Evolutionary conservation across 108 stramenopile genomes (phyloP), one percentile per base, ranked within the genome.

Genomic region (Discostella stelligeroides): DNA sequence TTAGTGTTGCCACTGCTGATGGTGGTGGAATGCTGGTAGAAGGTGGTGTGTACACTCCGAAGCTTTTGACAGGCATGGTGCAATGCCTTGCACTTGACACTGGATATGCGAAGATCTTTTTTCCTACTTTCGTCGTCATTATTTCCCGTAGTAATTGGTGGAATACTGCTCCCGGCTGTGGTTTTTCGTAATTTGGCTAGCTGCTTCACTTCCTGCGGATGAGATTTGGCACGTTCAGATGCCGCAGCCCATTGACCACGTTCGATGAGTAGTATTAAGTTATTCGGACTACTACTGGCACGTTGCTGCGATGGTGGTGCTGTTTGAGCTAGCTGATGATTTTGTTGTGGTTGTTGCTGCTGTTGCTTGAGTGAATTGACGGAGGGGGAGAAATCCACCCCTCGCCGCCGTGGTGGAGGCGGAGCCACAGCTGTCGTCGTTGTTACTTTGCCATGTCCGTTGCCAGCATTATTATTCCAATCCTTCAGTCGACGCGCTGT

Each of bases 51-150:
- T 10, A 84, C 86, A 41, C 72, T 79, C 57, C 89, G 76, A 42
- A 94, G 73, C 59, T 94, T 94, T 70, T 91, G 88, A 82, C 93
- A 94, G 10, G 93, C 90, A 54, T 92, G 90, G 48, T 92, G 90
- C 65, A 91, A 72, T 7, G 93, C 90, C 61, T 90, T 73, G 55
- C 92, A 86, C 66, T 94, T 94, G 64, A 88, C 77, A 25, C 86
- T 82, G 29, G 83, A 80, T 46, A 86, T 79, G 23, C 75, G 80
- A 14, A 76, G 40, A 41, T 43, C 64, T 65, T 63, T 54, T 23
- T 48, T 69, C 7, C 39, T 11, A n/a, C n/a, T n/a, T n/a, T n/a
- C n/a, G 34, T 24, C 18, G 30, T 18, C 38, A 30, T 18, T 17
- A 49, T 49, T n/a, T 13, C 17, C 29, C 29, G 30, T 12, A 49